A percentile compares a stretch with the other conserved stretches of the same genome.
phyloP scores from a whole-genome alignment of 1,284 basidiomycete species.

The Malassezia furfur region DNA sequence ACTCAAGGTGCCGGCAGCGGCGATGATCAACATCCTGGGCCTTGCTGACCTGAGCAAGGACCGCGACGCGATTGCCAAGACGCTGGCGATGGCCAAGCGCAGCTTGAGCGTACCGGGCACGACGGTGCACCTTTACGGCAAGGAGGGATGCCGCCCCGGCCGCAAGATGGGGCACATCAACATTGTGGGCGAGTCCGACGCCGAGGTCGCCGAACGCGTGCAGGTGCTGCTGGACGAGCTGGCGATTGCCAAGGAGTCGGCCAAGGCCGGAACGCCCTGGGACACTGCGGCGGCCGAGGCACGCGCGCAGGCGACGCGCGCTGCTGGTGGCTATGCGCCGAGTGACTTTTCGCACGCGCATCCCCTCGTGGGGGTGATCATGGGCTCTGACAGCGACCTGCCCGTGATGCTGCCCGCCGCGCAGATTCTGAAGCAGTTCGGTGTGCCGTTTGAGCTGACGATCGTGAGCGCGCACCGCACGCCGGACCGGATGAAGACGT shows the following conservation, averaged over 20 bases:
- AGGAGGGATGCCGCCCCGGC: constrained; percentile 75
- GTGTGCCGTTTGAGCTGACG: constrained; percentile 81
- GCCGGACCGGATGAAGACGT: constrained; percentile 73
- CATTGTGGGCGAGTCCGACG: constrained; percentile 71
- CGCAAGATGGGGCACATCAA: constrained; percentile 98
- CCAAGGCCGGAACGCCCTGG: constrained; percentile 53
- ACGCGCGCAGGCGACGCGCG: constrained; percentile 46
- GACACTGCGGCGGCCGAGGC: constrained; percentile 49
- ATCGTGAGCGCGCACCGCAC: constrained; percentile 96
- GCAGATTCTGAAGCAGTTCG: constrained; percentile 69
- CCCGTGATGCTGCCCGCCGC: constrained; percentile 85
- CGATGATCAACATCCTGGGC: constrained; percentile 85
- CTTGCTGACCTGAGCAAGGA: constrained; percentile 41
- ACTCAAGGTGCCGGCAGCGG: constrained; percentile 75
- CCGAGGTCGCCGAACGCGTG: constrained; percentile 58
- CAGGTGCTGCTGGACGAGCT: constrained; percentile 32
- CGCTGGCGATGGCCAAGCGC: constrained; percentile 35
- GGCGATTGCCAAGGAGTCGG: constrained; percentile 33
- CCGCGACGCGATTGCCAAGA: constrained; percentile 37
- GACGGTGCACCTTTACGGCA: constrained; percentile 83
- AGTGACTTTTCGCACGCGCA: constrained; percentile 52
- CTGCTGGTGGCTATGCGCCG: not conserved
- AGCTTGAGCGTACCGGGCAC: constrained; percentile 61
- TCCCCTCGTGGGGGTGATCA: constrained; percentile 86
- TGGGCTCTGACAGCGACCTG: constrained; percentile 98